These are phyloP conservation scores for Solanum megistacrolobum DNA, from an alignment of 257 asterid genomes.

Conservation along the genomic window DNA sequence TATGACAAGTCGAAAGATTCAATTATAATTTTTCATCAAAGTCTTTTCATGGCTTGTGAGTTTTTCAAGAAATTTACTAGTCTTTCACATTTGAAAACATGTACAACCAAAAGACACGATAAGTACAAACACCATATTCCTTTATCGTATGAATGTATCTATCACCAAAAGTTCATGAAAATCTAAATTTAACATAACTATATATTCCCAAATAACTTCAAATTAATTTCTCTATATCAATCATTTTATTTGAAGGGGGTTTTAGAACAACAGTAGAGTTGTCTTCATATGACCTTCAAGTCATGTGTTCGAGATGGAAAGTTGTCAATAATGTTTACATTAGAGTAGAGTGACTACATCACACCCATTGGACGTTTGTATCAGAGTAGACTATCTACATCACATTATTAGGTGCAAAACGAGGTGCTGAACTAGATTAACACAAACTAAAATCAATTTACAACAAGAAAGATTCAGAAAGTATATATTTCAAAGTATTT, in stretches of 20 bases:
- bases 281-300: too few species aligned
- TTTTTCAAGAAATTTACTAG: constrained; percentile 21
- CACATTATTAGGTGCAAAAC: background rate
- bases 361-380: too few species aligned
- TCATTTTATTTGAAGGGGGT: background rate
- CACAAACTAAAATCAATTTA: background rate
- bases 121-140: too few species aligned
- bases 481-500: background rate
- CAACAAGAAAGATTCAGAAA: background rate
- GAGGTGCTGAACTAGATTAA: background rate
- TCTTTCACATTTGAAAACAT: background rate
- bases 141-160: too few species aligned
- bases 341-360: too few species aligned
- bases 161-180: background rate
- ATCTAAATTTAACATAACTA: background rate
- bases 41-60: constrained; percentile 3
- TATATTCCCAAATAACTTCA: background rate
- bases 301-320: too few species aligned
- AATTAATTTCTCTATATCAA: background rate
- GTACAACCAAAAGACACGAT: background rate
- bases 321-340: background rate
- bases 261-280: background rate
- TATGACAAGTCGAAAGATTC: constrained; percentile 32
- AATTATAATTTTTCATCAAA: background rate
- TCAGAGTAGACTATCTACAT: background rate